Conservation (phyloP, 768 basidiomycete genomes). For the Boletus pseudo-olivaceus region DNA sequence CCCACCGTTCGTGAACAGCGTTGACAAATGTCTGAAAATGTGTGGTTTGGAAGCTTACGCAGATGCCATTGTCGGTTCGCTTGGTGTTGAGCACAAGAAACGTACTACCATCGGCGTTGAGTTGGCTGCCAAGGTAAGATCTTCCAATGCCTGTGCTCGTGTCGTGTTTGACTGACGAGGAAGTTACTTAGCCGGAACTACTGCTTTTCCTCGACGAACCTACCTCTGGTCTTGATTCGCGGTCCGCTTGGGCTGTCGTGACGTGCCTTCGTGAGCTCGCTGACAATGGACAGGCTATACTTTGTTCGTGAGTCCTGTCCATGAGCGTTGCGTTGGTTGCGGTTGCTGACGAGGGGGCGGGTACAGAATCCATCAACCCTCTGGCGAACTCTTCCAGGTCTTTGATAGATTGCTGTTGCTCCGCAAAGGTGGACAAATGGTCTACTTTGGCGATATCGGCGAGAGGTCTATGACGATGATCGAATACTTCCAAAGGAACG, state of each 20-base stretch:
- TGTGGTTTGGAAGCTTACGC: slow-evolving; percentile 61
- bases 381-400: slow-evolving; percentile 47
- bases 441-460: slow-evolving; percentile 57
- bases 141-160: fast-evolving
- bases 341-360: background rate
- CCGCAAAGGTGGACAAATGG: slow-evolving; percentile 55
- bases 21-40: slow-evolving; percentile 58
- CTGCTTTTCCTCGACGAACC: slow-evolving; percentile 61
- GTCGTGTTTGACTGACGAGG: background rate
- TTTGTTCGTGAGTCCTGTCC: slow-evolving; percentile 43
- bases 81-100: slow-evolving; percentile 48
- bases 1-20: slow-evolving; percentile 26
- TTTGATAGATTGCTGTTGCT: slow-evolving; percentile 52
- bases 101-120: slow-evolving; percentile 60
- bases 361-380: slow-evolving; percentile 33
- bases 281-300: slow-evolving; percentile 51
- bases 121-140: slow-evolving; percentile 48
- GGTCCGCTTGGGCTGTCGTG: slow-evolving; percentile 49
- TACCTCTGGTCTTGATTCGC: slow-evolving; percentile 53
- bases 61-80: slow-evolving; percentile 62
- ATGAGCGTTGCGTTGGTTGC: background rate
- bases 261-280: slow-evolving; percentile 50
- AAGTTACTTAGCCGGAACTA: slow-evolving; percentile 34
- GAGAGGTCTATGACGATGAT: slow-evolving; percentile 21
- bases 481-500: slow-evolving; percentile 24